Evolutionary conservation across 2,329 filamentous ascomycete genomes (phyloP), one percentile per base, ranked within the genome.

Genomic region (Botrytis paeoniae): DNA sequence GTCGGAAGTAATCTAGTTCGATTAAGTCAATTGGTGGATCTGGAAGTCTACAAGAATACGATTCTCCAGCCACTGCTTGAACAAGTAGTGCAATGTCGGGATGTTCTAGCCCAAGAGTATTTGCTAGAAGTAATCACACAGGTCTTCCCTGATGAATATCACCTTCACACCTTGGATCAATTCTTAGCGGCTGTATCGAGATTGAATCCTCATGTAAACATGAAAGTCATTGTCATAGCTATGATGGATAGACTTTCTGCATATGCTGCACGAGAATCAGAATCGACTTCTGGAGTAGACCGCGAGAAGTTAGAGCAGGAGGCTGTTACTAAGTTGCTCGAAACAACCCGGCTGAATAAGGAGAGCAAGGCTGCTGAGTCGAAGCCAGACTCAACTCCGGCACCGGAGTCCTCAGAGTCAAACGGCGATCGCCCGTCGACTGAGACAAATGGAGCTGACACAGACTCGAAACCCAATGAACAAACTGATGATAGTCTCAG

Each of bases 91-190:
- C 96, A 99, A 81, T 99, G 96, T 81, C 91, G 96, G 75, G 96
- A 99, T 85, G 95, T 99, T 22, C 85, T 99, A 75, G 96, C 96
- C 48, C 96, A 99, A 82, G 96, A 99, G 82, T 99, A 99, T 83
- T 88, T 99, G 20, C 86, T 99, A 68, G 96, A 99, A 87, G 96
- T 99, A 75, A 97, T 99, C 77, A 99, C 95, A 8, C 97, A 99
- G 83, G 96, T 98, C 70, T 99, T 99, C 85, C 96, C 96, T 0
- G 96, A 99, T 83, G 96, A 99, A 81, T 99, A 95, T 82, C 97
- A 99, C 83, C 89, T 99, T 35, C 95, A 99, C 81, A 99, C 96
- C 0, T 89, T 99, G 45, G 96, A 98, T 80, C 92, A 98, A 81
- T 93, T 99, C 81, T 89, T 99, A 48, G 96, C 92, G 14, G 96